Conservation (phyloP, 1,284 basidiomycete species). For the Boletus smithii region DNA sequence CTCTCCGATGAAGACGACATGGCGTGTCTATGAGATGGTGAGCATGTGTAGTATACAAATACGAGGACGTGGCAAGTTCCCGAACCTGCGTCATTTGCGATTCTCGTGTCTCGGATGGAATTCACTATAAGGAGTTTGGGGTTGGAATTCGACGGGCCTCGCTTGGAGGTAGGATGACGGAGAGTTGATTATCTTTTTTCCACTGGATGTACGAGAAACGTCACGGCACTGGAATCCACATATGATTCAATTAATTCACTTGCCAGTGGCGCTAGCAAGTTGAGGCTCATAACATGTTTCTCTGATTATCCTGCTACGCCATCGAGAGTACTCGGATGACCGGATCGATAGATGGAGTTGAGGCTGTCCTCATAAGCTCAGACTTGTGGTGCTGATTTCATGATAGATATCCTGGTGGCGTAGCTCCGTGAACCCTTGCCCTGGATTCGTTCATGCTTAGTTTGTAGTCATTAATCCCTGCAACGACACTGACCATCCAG, state of each 20-base stretch:
- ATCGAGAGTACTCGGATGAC: background rate
- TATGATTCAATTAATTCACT: background rate
- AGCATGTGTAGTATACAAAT: background rate
- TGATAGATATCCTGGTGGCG: conserved; percentile 6
- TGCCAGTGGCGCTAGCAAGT: background rate
- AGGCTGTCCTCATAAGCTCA: background rate
- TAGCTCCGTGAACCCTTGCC: conserved; percentile 1
- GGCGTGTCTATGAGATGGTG: conserved; percentile 13
- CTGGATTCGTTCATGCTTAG: background rate
- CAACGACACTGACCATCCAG: background rate
- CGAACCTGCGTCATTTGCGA: conserved; percentile 12
- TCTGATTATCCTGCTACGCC: background rate
- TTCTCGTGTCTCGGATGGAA: background rate
- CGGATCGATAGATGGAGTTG: background rate
- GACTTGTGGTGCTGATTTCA: conserved; percentile 1
- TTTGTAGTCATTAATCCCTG: background rate
- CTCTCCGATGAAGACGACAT: conserved; percentile 32
- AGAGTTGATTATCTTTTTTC: background rate
- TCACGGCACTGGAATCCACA: background rate
- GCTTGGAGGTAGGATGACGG: background rate
- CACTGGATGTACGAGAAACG: background rate
- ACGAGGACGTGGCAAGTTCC: background rate
- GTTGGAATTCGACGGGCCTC: background rate
- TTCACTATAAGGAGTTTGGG: background rate
- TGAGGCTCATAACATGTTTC: background rate